phyloP scores from a whole-genome alignment of 2,329 filamentous ascomycete genomes.

The Didymella exigua region DNA sequence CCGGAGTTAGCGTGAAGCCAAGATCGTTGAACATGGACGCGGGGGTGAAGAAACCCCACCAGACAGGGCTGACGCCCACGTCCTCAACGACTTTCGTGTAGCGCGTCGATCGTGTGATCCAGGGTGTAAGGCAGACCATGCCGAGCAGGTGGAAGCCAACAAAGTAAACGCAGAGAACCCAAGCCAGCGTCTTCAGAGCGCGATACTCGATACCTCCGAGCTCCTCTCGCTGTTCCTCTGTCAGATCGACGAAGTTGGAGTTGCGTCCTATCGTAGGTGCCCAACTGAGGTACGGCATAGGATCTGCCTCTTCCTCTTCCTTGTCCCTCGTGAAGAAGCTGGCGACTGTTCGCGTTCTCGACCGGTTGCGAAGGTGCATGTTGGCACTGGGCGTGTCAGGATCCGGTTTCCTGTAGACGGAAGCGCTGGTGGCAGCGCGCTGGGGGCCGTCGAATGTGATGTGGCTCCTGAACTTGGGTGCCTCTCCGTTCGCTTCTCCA shows the following conservation, averaged over 20 bases:
- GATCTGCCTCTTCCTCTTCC: constrained; percentile 58
- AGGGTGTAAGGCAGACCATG: constrained; percentile 75
- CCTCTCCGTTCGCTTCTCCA: constrained; percentile 44
- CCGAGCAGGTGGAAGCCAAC: constrained; percentile 81
- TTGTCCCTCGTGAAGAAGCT: constrained; percentile 64
- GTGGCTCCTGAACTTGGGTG: constrained; percentile 55
- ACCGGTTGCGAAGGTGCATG: constrained; percentile 33
- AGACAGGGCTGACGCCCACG: constrained; percentile 69
- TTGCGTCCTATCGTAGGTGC: constrained; percentile 91
- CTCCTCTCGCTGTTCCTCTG: constrained; percentile 90
- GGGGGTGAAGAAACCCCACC: constrained; percentile 93
- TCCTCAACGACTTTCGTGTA: constrained; percentile 68
- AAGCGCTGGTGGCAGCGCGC: constrained; percentile 39
- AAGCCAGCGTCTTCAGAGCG: constrained; percentile 81
- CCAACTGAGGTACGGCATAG: constrained; percentile 91
- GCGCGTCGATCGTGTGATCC: constrained; percentile 69
- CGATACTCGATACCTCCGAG: constrained; percentile 96
- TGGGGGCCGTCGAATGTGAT: constrained; percentile 73
- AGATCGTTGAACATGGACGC: constrained; percentile 92
- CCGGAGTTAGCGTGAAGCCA: constrained; percentile 88
- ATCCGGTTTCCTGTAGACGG: constrained; percentile 32
- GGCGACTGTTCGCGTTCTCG: constrained; percentile 60
- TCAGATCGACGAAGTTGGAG: constrained; percentile 86
- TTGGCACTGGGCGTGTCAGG: constrained; percentile 17
- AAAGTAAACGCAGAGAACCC: constrained; percentile 80